These are phyloP conservation scores for Neobulgaria alba DNA, from an alignment of 2,329 filamentous ascomycete species.

Conservation along the genomic window DNA sequence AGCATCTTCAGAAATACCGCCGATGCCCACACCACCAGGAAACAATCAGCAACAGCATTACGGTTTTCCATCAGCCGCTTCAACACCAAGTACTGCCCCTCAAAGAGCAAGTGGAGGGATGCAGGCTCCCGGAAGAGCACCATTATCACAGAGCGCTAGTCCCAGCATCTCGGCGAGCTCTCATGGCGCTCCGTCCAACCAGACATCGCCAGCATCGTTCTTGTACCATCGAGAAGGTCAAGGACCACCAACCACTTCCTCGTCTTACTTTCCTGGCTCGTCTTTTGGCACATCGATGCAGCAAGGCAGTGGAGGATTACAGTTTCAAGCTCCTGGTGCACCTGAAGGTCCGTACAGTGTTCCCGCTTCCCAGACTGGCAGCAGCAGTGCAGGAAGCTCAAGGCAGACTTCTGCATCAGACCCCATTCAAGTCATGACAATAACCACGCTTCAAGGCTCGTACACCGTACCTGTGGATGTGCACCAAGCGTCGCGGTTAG, in stretches of 20 bases:
- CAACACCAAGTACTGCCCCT: constrained; percentile 27
- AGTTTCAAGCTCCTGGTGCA: constrained; percentile 23
- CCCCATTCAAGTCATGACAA: constrained; percentile 28
- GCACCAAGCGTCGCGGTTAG: constrained; percentile 71
- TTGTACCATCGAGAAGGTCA: constrained; percentile 16
- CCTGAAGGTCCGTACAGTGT: constrained; percentile 30
- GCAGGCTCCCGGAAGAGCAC: constrained; percentile 33
- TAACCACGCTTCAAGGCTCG: constrained; percentile 41
- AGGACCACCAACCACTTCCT: constrained; percentile 16
- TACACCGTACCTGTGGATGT: constrained; percentile 65
- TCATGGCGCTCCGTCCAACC: constrained; percentile 35
- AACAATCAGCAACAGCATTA: constrained; percentile 21
- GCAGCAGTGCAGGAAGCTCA: constrained; percentile 22
- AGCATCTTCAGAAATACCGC: constrained; percentile 33
- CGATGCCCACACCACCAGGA: constrained; percentile 31
- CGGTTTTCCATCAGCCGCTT: constrained; percentile 33
- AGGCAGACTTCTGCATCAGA: constrained; percentile 28
- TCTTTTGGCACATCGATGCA: constrained; percentile 21
- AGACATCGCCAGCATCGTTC: constrained; percentile 30
- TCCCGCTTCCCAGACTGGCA: constrained; percentile 23
- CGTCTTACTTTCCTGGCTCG: constrained; percentile 26
- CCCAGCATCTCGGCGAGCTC: constrained; percentile 38
- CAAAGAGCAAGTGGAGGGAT: constrained; percentile 28
- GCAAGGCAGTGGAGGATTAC: constrained; percentile 23
- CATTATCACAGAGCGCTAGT: constrained; percentile 33